A percentile compares a stretch with the other conserved stretches of the same genome.
phyloP scores from a whole-genome alignment of 495 filamentous ascomycete genomes.

The Neurospora hispaniola region DNA sequence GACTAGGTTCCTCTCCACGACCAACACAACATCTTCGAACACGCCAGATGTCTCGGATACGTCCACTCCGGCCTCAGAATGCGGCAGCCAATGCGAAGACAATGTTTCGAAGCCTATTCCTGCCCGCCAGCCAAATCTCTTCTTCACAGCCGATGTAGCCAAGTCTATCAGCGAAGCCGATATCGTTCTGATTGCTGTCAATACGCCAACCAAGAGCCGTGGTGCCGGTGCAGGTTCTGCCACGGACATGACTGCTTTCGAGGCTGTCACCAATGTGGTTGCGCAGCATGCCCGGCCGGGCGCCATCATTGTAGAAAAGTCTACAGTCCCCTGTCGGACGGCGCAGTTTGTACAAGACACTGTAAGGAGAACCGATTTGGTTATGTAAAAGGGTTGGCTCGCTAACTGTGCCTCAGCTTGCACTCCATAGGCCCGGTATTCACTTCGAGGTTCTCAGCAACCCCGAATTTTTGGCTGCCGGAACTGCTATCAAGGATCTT shows the following conservation, averaged over 20 bases:
- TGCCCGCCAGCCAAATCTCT: slow-evolving; percentile 44
- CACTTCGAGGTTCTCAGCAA: slow-evolving; percentile 73
- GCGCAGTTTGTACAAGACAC: slow-evolving; percentile 58
- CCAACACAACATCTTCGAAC: slow-evolving; percentile 10
- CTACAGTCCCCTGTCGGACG: slow-evolving; percentile 68
- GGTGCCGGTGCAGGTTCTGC: slow-evolving; percentile 60
- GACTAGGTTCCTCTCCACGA: slow-evolving; percentile 12
- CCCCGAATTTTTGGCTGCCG: slow-evolving; percentile 72
- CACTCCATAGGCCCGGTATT: slow-evolving; percentile 41
- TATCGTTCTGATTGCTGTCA: slow-evolving; percentile 64
- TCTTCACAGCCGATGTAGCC: slow-evolving; percentile 59
- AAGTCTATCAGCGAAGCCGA: slow-evolving; percentile 54
- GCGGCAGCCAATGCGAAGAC: slow-evolving; percentile 17
- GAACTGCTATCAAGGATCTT: slow-evolving; percentile 63
- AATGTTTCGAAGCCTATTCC: slow-evolving; percentile 11
- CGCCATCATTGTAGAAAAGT: slow-evolving; percentile 73
- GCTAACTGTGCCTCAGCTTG: slow-evolving; percentile 17
- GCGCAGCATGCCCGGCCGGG: slow-evolving; percentile 52
- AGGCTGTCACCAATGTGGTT: slow-evolving; percentile 55
- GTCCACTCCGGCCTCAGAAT: slow-evolving; percentile 18
- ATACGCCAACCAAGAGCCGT: slow-evolving; percentile 67
- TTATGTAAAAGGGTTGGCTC: neutral
- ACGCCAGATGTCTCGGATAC: slow-evolving; percentile 8
- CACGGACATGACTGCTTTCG: slow-evolving; percentile 59
- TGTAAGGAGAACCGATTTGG: slow-evolving; percentile 25